These are phyloP conservation scores for Candida germanica DNA, from an alignment of 805 yeast genomes.

Conservation along the genomic window DNA sequence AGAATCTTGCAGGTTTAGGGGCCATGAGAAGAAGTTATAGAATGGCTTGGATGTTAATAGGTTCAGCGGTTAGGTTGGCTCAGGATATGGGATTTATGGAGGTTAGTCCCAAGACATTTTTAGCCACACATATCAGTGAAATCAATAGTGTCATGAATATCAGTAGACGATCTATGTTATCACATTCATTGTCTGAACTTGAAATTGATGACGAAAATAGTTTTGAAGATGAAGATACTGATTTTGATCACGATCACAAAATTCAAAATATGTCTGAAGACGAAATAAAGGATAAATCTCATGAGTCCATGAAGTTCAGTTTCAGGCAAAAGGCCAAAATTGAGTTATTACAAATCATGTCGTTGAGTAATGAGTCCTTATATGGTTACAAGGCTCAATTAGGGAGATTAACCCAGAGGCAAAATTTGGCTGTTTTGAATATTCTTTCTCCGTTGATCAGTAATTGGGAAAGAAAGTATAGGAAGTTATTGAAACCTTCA, in stretches of 20 bases:
- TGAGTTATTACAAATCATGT: constrained; percentile 73
- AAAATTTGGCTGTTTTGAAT: constrained; percentile 66
- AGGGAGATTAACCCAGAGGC: constrained; percentile 52
- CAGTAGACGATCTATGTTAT: constrained; percentile 74
- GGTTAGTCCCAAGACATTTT: constrained; percentile 64
- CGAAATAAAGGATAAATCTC: constrained; percentile 22
- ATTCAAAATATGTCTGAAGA: constrained; percentile 33
- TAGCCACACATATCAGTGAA: constrained; percentile 85
- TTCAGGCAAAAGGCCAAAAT: constrained; percentile 69
- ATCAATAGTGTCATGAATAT: constrained; percentile 78
- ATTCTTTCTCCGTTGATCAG: constrained; percentile 74
- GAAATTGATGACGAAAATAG: constrained; percentile 48
- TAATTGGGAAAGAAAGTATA: constrained; percentile 71
- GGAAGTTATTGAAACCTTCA: constrained; percentile 50
- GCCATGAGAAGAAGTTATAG: constrained; percentile 85
- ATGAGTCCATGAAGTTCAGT: constrained; percentile 50
- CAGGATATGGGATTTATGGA: constrained; percentile 84
- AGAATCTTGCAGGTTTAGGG: constrained; percentile 66
- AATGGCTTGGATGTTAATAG: constrained; percentile 92
- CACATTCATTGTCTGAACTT: constrained; percentile 67
- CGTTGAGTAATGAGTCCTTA: constrained; percentile 79
- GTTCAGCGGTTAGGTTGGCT: constrained; percentile 80
- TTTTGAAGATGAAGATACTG: constrained; percentile 28
- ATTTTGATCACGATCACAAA: constrained; percentile 17
- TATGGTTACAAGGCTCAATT: constrained; percentile 63